phyloP scores from a whole-genome alignment of 75 land plant species.

The Pseudotsuga menziesii region DNA sequence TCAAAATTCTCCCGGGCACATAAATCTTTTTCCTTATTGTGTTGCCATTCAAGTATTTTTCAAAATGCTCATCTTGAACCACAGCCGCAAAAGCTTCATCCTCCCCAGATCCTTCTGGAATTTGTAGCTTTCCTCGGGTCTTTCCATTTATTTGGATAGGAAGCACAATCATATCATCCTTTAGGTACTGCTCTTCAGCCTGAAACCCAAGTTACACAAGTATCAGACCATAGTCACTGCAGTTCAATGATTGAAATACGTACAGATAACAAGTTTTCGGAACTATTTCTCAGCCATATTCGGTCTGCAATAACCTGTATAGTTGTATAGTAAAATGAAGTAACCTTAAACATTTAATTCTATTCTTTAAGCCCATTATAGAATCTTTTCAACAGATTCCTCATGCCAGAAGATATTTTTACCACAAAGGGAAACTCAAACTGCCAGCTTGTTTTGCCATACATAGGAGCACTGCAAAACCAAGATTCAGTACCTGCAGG shows the following conservation, averaged over 20 bases:
- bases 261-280: neutral
- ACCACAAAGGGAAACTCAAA: neutral
- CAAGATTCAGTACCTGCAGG: too few relatives aligned
- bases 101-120: conserved; percentile 56
- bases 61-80: conserved; percentile 43
- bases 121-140: conserved; percentile 72
- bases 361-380: neutral
- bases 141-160: conserved; percentile 95
- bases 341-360: neutral
- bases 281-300: neutral
- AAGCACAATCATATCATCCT: conserved; percentile 52
- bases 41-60: conserved; percentile 56
- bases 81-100: conserved; percentile 66
- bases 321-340: neutral
- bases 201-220: conserved; percentile 16
- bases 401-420: neutral
- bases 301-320: neutral
- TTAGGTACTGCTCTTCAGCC: conserved; percentile 68
- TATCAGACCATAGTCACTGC: neutral
- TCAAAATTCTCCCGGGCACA: conserved; percentile 91
- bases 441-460: neutral
- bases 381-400: neutral
- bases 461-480: neutral
- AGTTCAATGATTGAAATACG: neutral
- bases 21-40: conserved; percentile 61